Evolutionary conservation across 768 basidiomycete species (phyloP).

Genomic region (Hygrophoropsis aurantiaca): DNA sequence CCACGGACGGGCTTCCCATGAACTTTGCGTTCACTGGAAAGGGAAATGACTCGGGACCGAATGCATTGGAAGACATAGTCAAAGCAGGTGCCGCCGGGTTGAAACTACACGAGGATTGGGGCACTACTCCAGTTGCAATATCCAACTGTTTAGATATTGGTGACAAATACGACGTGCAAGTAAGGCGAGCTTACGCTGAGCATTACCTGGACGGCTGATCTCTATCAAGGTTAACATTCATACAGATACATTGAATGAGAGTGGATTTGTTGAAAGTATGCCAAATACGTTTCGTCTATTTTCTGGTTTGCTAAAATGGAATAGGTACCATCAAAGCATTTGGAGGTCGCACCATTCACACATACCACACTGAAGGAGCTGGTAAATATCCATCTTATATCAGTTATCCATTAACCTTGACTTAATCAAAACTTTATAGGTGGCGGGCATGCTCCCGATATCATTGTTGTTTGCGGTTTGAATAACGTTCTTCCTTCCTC

Average conservation of each 20-base stretch:
- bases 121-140: conserved; percentile 83
- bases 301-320: conserved; percentile 5
- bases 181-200: conserved; percentile 27
- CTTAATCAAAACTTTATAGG: conserved; percentile 38
- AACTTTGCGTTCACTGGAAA: conserved; percentile 97
- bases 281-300: conserved; percentile 3
- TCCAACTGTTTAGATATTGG: conserved; percentile 73
- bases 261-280: conserved; percentile 92
- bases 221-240: conserved; percentile 79
- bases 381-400: conserved; percentile 40
- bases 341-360: conserved; percentile 89
- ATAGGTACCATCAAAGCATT: conserved; percentile 88
- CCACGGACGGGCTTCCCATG: conserved; percentile 86
- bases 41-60: conserved; percentile 84
- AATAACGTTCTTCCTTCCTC: conserved; percentile 93
- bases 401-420: neutral
- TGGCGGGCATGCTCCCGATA: conserved; percentile 96
- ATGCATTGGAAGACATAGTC: conserved; percentile 77
- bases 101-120: conserved; percentile 99
- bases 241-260: conserved; percentile 96
- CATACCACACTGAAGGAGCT: conserved; percentile 96
- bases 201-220: neutral
- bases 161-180: conserved; percentile 94
- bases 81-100: conserved; percentile 84
- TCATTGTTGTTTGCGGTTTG: conserved; percentile 92